Base-by-base conservation (phyloP, 1,284 basidiomycete species). In the Abortiporus biennis region DNA sequence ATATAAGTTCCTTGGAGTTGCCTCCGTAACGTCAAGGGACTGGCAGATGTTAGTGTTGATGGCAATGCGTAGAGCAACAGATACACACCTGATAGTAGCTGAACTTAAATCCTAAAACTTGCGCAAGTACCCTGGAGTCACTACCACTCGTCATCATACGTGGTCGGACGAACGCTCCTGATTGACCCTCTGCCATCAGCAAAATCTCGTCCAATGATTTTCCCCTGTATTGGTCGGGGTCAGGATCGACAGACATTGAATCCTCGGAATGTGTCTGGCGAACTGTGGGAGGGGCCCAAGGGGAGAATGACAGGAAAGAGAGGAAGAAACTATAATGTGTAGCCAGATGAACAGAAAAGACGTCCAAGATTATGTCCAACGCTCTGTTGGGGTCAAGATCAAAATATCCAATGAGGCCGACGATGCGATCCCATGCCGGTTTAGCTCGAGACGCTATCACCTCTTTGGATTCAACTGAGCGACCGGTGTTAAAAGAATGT, bases 51-150 rank as follows among this genome's bases (percentile, higher is more conserved):
- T 31, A 38, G 4, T 42, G 36, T 44, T 38, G 47, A 6, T 15
- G 33, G 25, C 5, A 40, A 17, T n/a, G 12, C 13, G n/a, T 19
- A 21, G 37, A 25, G n/a, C n/a, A n/a, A n/a, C 21, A 39, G 21
- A 35, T 19, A 54, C 75, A 42, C 49, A 89, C 89, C 65, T 92
- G 84, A 63, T 95, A 97, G 62, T 87, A 83, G 8, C 75, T 73
- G 56, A 96, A 96, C 61, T 99, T 98, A 75, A 98, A 98, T 16
- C 95, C 95, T 11, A 99, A 69, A 1, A 98, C 85, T 62, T 97
- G 92, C 6, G 91, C 87, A 48, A 95, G 69, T 12, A 92, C 84
- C 36, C 80, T 65, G 40, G 54, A 55, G 27, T 54, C 54, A 12
- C 52, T 45, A 22, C 45, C 41, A 15, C 51, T 44, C 8, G 42